These are phyloP conservation scores for Dacryopinax primogenitus DNA, from an alignment of 768 basidiomycete genomes.

Conservation along the genomic window DNA sequence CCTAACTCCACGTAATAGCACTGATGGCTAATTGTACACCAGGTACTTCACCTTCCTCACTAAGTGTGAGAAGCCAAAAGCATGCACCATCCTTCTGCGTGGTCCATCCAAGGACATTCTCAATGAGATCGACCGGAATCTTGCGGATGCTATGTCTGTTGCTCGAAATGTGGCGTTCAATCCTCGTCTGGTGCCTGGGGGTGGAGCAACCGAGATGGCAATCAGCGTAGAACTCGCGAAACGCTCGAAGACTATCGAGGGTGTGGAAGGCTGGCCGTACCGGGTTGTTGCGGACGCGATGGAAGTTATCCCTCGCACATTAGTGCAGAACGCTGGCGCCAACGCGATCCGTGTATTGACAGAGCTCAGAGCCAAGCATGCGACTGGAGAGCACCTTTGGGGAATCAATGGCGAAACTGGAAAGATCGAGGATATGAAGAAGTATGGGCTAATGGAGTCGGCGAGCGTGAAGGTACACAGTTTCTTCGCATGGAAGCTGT, in stretches of 20 bases:
- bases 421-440: conserved; percentile 90
- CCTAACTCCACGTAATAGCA: background rate
- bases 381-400: conserved; percentile 78
- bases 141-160: conserved; percentile 94
- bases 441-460: conserved; percentile 85
- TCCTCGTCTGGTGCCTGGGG: conserved; percentile 84
- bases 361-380: conserved; percentile 90
- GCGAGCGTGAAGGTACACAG: conserved; percentile 75
- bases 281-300: conserved; percentile 89
- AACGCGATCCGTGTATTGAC: conserved; percentile 90
- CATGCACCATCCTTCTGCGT: conserved; percentile 93
- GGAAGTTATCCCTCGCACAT: conserved; percentile 90
- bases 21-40: background rate
- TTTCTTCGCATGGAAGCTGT: background rate
- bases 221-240: conserved; percentile 64
- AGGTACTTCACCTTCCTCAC: conserved; percentile 96
- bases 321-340: conserved; percentile 90
- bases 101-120: conserved; percentile 97
- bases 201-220: conserved; percentile 98
- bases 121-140: conserved; percentile 94
- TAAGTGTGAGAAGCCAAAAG: conserved; percentile 82
- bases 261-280: conserved; percentile 85
- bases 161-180: conserved; percentile 96
- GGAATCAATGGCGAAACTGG: conserved; percentile 95
- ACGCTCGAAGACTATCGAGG: conserved; percentile 62